phyloP scores from a whole-genome alignment of 306 rosid genomes.

The Dalbergia cochinchinensis region DNA sequence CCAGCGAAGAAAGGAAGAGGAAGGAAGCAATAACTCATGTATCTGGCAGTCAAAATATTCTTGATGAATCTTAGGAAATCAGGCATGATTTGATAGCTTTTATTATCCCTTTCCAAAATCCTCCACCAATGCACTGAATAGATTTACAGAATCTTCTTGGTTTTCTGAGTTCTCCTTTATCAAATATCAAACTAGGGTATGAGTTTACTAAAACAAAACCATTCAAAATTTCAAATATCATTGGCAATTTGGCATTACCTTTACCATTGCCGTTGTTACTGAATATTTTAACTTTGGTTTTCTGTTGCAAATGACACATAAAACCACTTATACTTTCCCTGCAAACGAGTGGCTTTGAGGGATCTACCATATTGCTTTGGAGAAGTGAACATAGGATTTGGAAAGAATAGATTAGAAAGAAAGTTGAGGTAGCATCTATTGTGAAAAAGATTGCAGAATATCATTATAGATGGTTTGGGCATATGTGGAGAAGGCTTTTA shows the following conservation, averaged over 20 bases:
- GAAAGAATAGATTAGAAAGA: too few relatives aligned
- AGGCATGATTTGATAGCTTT: slow-evolving; percentile 32
- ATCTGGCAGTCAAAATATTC: slow-evolving; percentile 38
- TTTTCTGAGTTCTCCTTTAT: slow-evolving; percentile 11
- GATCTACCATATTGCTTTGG: neutral
- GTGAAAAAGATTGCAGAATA: too few relatives aligned
- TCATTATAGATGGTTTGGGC: too few relatives aligned
- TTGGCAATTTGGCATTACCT: slow-evolving; percentile 9
- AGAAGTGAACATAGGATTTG: too few relatives aligned
- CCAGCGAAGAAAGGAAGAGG: slow-evolving; percentile 87
- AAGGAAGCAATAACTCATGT: slow-evolving; percentile 68
- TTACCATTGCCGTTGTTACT: neutral
- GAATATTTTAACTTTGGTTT: slow-evolving; percentile 3
- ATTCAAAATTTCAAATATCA: neutral
- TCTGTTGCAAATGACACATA: neutral
- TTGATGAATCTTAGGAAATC: slow-evolving; percentile 40
- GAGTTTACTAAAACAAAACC: slow-evolving; percentile 21
- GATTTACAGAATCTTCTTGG: neutral
- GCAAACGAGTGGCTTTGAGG: neutral
- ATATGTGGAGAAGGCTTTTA: too few relatives aligned
- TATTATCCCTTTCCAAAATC: slow-evolving; percentile 25
- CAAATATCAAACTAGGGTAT: slow-evolving; percentile 29
- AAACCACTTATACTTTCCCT: slow-evolving; percentile 9
- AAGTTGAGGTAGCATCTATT: too few relatives aligned
- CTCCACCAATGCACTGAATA: slow-evolving; percentile 10